A percentile compares a stretch with the other conserved stretches of the same genome.
phyloP scores from a whole-genome alignment of 2,329 filamentous ascomycete species.

The Chrysoporthe deuterocubensis region DNA sequence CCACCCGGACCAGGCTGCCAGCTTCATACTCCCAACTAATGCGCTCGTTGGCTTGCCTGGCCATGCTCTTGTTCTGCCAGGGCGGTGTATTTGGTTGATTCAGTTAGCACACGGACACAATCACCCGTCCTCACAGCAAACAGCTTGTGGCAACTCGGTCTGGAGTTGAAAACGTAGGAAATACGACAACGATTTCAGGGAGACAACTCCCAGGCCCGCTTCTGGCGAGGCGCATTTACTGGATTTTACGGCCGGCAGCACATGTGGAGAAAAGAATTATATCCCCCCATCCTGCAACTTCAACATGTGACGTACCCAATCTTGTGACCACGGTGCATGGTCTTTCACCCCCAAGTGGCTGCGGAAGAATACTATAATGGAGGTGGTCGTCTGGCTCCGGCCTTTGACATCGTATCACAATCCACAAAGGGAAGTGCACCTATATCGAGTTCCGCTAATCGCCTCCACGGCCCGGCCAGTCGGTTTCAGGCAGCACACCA shows the following conservation, averaged over 20 bases:
- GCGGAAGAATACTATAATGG: not conserved
- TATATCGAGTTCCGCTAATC: not conserved
- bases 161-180: not conserved
- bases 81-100: not conserved
- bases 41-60: not conserved
- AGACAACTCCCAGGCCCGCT: not conserved
- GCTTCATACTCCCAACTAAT: not conserved
- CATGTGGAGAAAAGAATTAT: not conserved
- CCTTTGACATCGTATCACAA: not conserved
- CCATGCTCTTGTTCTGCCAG: not conserved
- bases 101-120: not conserved
- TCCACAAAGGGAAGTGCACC: not conserved
- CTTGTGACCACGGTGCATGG: not conserved
- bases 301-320: not conserved
- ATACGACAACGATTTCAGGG: not conserved
- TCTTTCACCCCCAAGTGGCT: not conserved
- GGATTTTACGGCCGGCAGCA: not conserved
- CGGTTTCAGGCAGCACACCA: not conserved
- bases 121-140: not conserved
- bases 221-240: not conserved
- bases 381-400: not conserved
- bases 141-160: not conserved
- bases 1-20: not conserved
- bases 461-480: not conserved
- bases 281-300: not conserved